Evolutionary conservation across 306 rosid species (phyloP).

Genomic region (Geum urbanum): DNA sequence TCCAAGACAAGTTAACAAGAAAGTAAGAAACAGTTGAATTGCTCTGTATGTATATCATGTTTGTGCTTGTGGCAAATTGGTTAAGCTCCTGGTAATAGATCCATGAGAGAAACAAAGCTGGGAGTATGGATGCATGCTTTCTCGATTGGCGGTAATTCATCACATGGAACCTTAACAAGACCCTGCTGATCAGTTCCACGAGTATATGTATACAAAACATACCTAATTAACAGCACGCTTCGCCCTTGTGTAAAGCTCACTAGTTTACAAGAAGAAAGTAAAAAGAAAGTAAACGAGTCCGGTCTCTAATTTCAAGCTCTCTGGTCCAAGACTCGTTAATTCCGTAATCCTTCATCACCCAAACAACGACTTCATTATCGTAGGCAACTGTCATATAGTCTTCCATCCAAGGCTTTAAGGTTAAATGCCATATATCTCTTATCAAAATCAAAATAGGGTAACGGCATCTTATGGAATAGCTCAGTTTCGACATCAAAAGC

Average conservation of each 20-base stretch:
- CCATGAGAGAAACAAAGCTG: background rate
- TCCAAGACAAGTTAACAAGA: no score
- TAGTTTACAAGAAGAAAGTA: background rate
- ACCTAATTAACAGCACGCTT: background rate
- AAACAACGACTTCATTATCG: background rate
- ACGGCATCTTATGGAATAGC: background rate
- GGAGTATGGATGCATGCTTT: background rate
- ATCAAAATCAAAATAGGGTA: background rate
- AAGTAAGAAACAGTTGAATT: no score
- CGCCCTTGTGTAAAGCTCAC: background rate
- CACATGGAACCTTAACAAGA: background rate
- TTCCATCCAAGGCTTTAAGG: slow-evolving; percentile 4
- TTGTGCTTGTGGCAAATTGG: no score
- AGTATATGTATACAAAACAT: background rate
- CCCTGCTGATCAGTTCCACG: background rate
- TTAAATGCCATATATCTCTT: background rate
- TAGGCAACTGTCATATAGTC: background rate
- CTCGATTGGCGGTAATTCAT: no score
- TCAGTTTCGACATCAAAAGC: slow-evolving; percentile 5
- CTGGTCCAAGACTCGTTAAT: background rate
- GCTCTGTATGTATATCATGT: no score
- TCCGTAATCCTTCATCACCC: slow-evolving; percentile 7
- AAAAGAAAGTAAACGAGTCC: background rate
- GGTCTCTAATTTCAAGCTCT: background rate
- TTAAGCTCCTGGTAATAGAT: background rate